Percentiles rank a stretch among this genome's conserved stretches.
Conservation (phyloP, 2,329 filamentous ascomycete genomes). For the Monosporascus sp. region DNA sequence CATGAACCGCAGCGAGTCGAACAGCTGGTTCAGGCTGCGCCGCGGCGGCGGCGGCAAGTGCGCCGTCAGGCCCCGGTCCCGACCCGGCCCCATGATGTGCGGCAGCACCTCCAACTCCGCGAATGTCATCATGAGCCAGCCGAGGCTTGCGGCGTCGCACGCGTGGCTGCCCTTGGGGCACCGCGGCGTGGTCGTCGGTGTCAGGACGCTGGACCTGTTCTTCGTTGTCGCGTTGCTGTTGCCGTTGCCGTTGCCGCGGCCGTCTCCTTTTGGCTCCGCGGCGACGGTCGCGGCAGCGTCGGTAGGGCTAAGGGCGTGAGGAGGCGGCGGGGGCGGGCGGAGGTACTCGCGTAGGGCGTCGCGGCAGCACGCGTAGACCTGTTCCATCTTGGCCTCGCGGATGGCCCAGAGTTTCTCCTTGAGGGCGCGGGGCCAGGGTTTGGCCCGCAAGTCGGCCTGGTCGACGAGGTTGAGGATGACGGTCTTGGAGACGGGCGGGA, state of each 20-base stretch:
- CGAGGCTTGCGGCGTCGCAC: slow-evolving; percentile 49
- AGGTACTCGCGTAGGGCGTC: slow-evolving; percentile 43
- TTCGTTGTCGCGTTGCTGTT: slow-evolving; percentile 5
- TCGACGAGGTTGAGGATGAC: slow-evolving; percentile 41
- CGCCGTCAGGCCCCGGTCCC: slow-evolving; percentile 14
- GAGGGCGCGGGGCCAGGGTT: slow-evolving; percentile 43
- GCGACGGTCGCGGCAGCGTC: neutral
- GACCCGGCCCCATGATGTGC: slow-evolving; percentile 31
- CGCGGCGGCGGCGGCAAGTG: slow-evolving; percentile 20
- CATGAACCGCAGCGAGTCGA: slow-evolving; percentile 38
- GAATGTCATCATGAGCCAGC: slow-evolving; percentile 49
- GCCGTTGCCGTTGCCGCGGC: too few species aligned
- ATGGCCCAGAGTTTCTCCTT: slow-evolving; percentile 45
- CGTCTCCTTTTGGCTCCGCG: neutral
- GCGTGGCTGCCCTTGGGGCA: slow-evolving; percentile 45
- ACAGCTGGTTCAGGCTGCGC: slow-evolving; percentile 40
- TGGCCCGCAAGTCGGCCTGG: slow-evolving; percentile 37
- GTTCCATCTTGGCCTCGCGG: slow-evolving; percentile 44
- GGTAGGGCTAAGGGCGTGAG: neutral
- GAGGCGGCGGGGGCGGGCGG: slow-evolving; percentile 3
- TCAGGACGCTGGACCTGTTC: slow-evolving; percentile 13
- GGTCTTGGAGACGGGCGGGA: slow-evolving; percentile 45
- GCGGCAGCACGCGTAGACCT: slow-evolving; percentile 43
- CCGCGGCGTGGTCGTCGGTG: slow-evolving; percentile 36
- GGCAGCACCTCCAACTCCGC: slow-evolving; percentile 42